A percentile compares a stretch with the other conserved stretches of the same genome.
Evolutionary conservation across 2,329 filamentous ascomycete genomes (phyloP).

Genomic region (Fusarium robinianum): DNA sequence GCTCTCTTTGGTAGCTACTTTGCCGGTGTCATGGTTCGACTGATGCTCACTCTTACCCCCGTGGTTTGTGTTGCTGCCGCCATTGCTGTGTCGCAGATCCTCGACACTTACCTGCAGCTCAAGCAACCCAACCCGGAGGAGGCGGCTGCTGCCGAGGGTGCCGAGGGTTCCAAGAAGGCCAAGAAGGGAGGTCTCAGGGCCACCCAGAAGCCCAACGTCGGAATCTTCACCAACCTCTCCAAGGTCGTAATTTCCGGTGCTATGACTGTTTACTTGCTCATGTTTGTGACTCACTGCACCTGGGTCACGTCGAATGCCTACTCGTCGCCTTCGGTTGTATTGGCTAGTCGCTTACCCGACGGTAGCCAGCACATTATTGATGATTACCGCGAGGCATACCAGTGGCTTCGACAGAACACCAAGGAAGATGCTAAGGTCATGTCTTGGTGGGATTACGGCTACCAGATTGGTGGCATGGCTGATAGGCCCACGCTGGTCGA

Average conservation of each 20-base stretch:
- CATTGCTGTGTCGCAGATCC: conserved; percentile 81
- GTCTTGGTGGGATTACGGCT: conserved; percentile 99
- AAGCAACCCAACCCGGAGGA: conserved; percentile 62
- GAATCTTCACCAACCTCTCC: conserved; percentile 80
- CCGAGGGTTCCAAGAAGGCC: conserved; percentile 62
- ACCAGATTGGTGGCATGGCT: conserved; percentile 99
- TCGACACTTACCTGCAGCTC: conserved; percentile 80
- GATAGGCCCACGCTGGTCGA: conserved; percentile 96
- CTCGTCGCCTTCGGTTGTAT: conserved; percentile 94
- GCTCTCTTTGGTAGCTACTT: conserved; percentile 98
- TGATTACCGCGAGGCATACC: conserved; percentile 98
- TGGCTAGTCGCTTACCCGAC: conserved; percentile 90
- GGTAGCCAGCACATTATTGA: conserved; percentile 98
- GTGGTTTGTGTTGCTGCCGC: conserved; percentile 95
- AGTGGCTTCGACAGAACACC: conserved; percentile 99
- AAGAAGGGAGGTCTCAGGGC: conserved; percentile 64
- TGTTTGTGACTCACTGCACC: conserved; percentile 97
- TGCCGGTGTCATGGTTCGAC: conserved; percentile 97
- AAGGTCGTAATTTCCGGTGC: conserved; percentile 77
- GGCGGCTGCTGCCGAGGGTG: conserved; percentile 44
- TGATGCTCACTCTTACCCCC: conserved; percentile 97
- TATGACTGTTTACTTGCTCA: conserved; percentile 77
- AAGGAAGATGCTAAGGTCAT: conserved; percentile 95
- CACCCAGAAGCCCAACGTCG: conserved; percentile 73
- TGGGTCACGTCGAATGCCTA: conserved; percentile 99